Base-by-base conservation (phyloP, 1,284 basidiomycete genomes). In the Irpex lacteus region DNA sequence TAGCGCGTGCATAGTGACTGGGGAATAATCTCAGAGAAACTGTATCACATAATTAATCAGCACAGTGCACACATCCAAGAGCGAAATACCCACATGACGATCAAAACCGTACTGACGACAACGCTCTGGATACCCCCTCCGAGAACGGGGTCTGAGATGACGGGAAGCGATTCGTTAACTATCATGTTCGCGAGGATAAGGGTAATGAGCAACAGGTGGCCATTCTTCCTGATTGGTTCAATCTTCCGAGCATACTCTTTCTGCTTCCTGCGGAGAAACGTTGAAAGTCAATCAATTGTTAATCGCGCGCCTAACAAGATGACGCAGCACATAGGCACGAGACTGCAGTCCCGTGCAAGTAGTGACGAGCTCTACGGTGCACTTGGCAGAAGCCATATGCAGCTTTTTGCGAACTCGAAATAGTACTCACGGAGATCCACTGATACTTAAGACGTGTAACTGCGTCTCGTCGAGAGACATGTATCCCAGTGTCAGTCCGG, bases 401-500 rank as follows among this genome's bases (percentile, higher is more conserved):
- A 34, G 6, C 9, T 13, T n/a, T 13, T 47, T 2, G n/a, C 40
- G n/a, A 47, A 47, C 11, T 47, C 13, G 58, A 60, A 21, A 57
- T 7, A 38, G 13, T 34, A 84, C 90, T 64, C 71, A 92, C 82
- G 89, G 84, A 11, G 90, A 92, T 11, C 95, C 95, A 63, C 91
- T 92, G 61, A 94, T 88, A 66, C 89, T 86, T 13, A 97, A 80
- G 1, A 97, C 95, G 71, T 92, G 90, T 32, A 97, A 83, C 80
- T 96, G 94, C 5, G 95, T 97, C 75, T 92, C 92, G 76, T 96
- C 95, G 70, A 96, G 82, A 70, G 90, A 93, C 92, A 97, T 96
- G 76, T 96, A 96, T 5, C 95, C 95, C 58, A 92, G 79, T 62
- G 92, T 93, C 67, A 94, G 76, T 69, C 87, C 89, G 64, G 89